Evolutionary conservation across 139 green algal species (phyloP), one percentile per base, ranked within the genome.

Genomic region (Astrephomene gubernaculifera): DNA sequence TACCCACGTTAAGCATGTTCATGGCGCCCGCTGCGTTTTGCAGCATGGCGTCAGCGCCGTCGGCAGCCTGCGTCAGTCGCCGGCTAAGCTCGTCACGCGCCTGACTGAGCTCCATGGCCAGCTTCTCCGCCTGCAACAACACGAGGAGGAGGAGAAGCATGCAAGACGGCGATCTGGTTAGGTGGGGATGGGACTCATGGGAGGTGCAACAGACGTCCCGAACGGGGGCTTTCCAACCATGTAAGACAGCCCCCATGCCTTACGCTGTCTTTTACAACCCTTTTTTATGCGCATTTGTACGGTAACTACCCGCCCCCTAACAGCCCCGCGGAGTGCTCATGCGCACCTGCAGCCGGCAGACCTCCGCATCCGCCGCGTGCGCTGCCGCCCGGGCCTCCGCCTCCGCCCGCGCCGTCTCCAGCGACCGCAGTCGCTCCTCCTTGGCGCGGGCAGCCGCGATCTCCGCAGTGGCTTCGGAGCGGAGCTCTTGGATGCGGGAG

Each of bases 341-440:
- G 35, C 65, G n/a, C 71, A 90, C 79, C 83, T 91, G 88, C 80
- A 91, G 73, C 3, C 88, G 64, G 73, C 79, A 57, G 8, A 91
- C 76, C 74, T 91, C 88, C 6, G 84, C 71, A 35, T 91, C 86
- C 41, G 91, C 88, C 19, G 90, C 90, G 44, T 93, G 90, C 27
- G 87, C 90, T 9, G 90, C 90, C 64, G 90, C 86, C 0, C 90
- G 82, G 14, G 90, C 90, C 75, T 93, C 90, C 35, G 90, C 90
- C 78, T 93, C 90, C 10, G 88, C 80, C 9, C 88, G 71, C 0
- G 86, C 86, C 1, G 88, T 57, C 86, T 92, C 88, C 49, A 92
- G 70, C 2, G 54, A 22, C 24, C 86, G 86, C 41, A 92, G 44
- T 22, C 88, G 84, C 41, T 89, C 81, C 69, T 83, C 78, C 67